Evolutionary conservation across 371 early-diverging fungal genomes (phyloP), one percentile per base, ranked within the genome.

Genomic region (Ecytonucleospora hepatopenaei): DNA sequence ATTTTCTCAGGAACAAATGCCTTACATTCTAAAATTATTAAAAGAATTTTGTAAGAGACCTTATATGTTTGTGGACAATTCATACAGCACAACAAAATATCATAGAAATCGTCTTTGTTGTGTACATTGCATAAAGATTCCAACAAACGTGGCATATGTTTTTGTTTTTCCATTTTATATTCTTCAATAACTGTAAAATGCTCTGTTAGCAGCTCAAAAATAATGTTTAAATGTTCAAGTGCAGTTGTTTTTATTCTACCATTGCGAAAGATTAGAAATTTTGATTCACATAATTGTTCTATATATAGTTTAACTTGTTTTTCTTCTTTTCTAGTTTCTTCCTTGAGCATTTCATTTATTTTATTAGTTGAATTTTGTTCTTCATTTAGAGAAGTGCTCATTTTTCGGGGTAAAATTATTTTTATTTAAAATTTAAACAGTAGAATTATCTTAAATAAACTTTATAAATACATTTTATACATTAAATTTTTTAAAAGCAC

Each of bases 401-500:
- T n/a, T n/a, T n/a, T n/a, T n/a, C n/a, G n/a, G n/a, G n/a, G n/a
- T n/a, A n/a, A n/a, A n/a, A n/a, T n/a, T n/a, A n/a, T n/a, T n/a
- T n/a, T n/a, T n/a, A n/a, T n/a, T n/a, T n/a, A n/a, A n/a, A n/a
- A n/a, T n/a, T n/a, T n/a, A n/a, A n/a, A n/a, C n/a, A n/a, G n/a
- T n/a, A n/a, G n/a, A n/a, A n/a, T n/a, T n/a, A n/a, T n/a, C n/a
- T n/a, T n/a, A n/a, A n/a, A n/a, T n/a, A n/a, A n/a, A n/a, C n/a
- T n/a, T n/a, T n/a, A 8, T 40, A n/a, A 40, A 40, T 12, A 8
- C n/a, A 40, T 40, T 40, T 40, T 40, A n/a, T 40, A 40, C 40
- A 40, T n/a, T n/a, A n/a, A 40, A 12, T 40, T 40, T 12, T 40
- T 51, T 53, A 65, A 78, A 78, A 23, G 48, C 57, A 15, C 67